These are phyloP conservation scores for Podospora anserina DNA, from an alignment of 495 filamentous ascomycete species.

Conservation along the genomic window DNA sequence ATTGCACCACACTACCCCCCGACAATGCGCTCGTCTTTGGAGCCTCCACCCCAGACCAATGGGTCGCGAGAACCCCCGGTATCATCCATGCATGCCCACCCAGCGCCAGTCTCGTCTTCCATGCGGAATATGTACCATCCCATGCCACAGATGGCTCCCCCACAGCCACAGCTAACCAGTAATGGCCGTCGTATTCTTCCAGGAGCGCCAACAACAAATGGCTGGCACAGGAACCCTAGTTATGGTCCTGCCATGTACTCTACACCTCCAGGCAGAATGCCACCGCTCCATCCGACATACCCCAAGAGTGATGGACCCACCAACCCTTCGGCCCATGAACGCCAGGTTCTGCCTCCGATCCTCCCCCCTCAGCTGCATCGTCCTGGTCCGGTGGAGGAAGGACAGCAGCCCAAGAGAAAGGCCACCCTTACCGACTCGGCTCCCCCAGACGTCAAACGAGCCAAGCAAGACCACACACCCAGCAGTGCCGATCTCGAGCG, in stretches of 20 bases:
- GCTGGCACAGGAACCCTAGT: background rate
- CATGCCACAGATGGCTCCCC: background rate
- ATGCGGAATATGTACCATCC: background rate
- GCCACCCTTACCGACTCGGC: background rate
- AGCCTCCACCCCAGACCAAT: background rate
- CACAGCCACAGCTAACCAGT: background rate
- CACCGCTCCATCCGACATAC: background rate
- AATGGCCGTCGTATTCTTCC: background rate
- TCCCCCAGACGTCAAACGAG: background rate
- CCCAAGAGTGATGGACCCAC: background rate
- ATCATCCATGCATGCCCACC: background rate
- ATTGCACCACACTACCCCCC: background rate
- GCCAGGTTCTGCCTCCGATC: background rate
- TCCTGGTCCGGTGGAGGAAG: background rate
- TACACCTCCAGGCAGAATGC: background rate
- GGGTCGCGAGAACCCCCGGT: background rate
- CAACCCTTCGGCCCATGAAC: background rate
- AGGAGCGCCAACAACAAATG: background rate
- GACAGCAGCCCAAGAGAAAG: conserved; percentile 3
- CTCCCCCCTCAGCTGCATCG: background rate
- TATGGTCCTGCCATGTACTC: background rate
- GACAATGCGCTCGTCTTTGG: background rate
- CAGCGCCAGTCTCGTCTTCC: background rate
- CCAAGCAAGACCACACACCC: background rate
- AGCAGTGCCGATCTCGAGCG: background rate